phyloP scores from a whole-genome alignment of 2,329 filamentous ascomycete species.

The Microsporum canis region DNA sequence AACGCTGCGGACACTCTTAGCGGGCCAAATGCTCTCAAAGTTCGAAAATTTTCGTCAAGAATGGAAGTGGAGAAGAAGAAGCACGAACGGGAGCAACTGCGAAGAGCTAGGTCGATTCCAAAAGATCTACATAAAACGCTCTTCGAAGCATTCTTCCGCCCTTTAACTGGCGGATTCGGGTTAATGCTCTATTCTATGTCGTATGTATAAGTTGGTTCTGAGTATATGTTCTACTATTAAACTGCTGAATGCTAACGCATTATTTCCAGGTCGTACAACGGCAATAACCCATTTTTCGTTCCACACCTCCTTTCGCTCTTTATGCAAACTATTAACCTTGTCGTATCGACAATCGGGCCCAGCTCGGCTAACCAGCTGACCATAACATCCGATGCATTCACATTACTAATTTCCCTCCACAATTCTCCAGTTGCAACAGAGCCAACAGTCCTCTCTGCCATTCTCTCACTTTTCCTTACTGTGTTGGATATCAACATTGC shows the following conservation, averaged over 20 bases:
- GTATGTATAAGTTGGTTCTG: constrained; percentile 22
- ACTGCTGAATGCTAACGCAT: constrained; percentile 31
- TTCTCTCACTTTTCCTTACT: constrained; percentile 68
- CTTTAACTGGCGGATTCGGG: constrained; percentile 70
- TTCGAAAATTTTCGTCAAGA: constrained; percentile 75
- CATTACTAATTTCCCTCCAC: constrained; percentile 63
- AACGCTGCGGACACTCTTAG: constrained; percentile 66
- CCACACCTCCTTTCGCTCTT: constrained; percentile 67
- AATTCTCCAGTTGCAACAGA: constrained; percentile 45
- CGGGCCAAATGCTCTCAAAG: constrained; percentile 74
- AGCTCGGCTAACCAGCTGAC: constrained; percentile 63
- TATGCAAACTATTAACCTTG: constrained; percentile 71
- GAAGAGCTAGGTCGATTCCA: constrained; percentile 47
- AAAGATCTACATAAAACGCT: constrained; percentile 72
- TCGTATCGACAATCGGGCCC: constrained; percentile 73
- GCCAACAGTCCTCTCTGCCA: constrained; percentile 55
- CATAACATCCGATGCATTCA: constrained; percentile 75
- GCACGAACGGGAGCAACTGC: constrained; percentile 31
- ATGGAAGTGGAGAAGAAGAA: constrained; percentile 52
- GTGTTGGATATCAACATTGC: constrained; percentile 65
- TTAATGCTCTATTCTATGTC: constrained; percentile 46
- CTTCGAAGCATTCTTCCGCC: constrained; percentile 69
- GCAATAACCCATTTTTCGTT: constrained; percentile 55
- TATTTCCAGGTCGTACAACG: constrained; percentile 12
- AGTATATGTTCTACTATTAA: constrained; percentile 29